Evolutionary conservation across 2,329 filamentous ascomycete species (phyloP), one percentile per base, ranked within the genome.

Genomic region (Diplodia mutila): DNA sequence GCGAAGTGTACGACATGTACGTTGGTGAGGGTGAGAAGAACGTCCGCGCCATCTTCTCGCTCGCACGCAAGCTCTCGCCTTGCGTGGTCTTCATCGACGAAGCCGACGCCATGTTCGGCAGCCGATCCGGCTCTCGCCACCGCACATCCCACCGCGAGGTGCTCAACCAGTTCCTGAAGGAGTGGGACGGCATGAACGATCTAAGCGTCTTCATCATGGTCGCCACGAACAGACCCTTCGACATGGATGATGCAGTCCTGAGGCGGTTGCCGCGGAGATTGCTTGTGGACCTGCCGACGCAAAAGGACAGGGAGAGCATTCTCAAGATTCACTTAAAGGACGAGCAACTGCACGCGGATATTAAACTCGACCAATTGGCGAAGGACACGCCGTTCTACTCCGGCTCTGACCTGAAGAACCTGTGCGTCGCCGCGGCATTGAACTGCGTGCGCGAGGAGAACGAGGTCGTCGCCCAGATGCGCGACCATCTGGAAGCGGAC

Each of bases 1-100:
- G 93, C 1, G 92, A 93, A 71, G 91, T 99, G 72, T 96, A 97
- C 78, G 92, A 97, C 77, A 98, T 96, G 87, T 98, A 92, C 78
- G 92, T 98, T 3, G 95, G 95, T 25, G 93, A 98, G 78, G 92
- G 92, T 69, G 95, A 99, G 81, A 98, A 98, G 85, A 97, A 97
- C 75, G 91, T 98, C 65, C 90, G 91, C 64, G 94, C 94, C 0
- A 89, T 98, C 49, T 99, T 99, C 80, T 91, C 89, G 0, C 84
- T 98, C 0, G 95, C 95, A 4, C 93, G 93, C 80, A 97, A 97
- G 78, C 86, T 97, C 8, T 90, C 91, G 1, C 95, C 95, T 0
- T 94, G 94, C 75, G 90, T 99, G 18, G 92, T 99, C 61, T 98
- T 99, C 81, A 93, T 99, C 70, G 95, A 99, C 75, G 95, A 99